Percentiles rank a stretch among this genome's conserved stretches.
Conservation (phyloP, 257 asterid species). For the Solanum arcanum region DNA sequence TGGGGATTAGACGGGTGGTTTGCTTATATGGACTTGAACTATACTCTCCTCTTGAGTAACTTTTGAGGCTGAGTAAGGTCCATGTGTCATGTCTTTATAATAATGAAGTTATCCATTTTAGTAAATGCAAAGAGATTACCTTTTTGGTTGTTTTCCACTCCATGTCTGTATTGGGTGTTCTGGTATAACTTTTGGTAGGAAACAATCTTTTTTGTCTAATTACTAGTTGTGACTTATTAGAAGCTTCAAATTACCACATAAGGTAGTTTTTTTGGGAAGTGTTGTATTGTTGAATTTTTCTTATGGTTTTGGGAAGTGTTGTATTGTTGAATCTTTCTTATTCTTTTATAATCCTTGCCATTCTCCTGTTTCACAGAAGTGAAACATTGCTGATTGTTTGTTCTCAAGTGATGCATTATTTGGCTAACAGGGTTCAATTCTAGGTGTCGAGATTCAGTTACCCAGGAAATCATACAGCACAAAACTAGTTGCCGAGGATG, state of each 20-base stretch:
- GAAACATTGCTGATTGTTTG: conserved; percentile 17
- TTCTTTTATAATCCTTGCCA: neutral
- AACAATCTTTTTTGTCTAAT: neutral
- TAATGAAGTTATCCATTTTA: neutral
- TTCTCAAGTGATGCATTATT: conserved; percentile 62
- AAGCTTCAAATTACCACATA: neutral
- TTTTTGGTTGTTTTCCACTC: neutral
- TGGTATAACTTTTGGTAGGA: neutral
- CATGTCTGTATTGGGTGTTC: neutral
- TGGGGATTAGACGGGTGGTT: neutral
- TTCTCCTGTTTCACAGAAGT: conserved; percentile 10
- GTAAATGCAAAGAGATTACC: neutral
- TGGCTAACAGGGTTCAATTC: conserved; percentile 99
- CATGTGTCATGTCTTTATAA: too few species aligned
- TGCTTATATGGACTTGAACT: too few species aligned
- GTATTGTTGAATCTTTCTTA: neutral
- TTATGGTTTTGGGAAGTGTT: neutral
- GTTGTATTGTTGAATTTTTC: neutral
- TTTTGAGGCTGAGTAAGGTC: neutral
- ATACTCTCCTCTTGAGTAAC: neutral
- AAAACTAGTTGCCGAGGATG: conserved; percentile 29
- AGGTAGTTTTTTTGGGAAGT: neutral
- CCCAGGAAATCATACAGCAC: conserved; percentile 60
- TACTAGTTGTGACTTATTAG: neutral
- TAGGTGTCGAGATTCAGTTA: conserved; percentile 88